These are phyloP conservation scores for Solanum hybrid DNA, from an alignment of 305 asterid genomes.

Conservation along the genomic window DNA sequence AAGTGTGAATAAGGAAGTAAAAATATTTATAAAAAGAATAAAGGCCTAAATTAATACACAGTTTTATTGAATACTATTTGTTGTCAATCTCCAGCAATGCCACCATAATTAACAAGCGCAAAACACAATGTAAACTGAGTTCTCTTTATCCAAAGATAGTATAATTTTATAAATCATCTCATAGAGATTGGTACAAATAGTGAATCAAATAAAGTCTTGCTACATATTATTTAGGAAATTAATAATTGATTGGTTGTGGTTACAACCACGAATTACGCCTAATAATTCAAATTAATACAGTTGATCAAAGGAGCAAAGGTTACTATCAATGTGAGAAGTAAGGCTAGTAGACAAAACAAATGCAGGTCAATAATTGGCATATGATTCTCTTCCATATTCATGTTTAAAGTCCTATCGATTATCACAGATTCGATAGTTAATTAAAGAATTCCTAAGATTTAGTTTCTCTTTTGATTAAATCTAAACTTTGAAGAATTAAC, in stretches of 20 bases:
- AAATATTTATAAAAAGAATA: too few relatives aligned
- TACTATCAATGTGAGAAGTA: neutral
- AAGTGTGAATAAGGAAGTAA: neutral
- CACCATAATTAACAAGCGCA: neutral
- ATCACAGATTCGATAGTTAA: neutral
- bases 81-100: neutral
- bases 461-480: neutral
- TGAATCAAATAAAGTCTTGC: neutral
- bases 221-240: neutral
- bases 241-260: neutral
- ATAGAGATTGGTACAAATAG: neutral
- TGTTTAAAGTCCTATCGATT: neutral
- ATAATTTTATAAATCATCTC: neutral
- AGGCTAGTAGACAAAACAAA: neutral
- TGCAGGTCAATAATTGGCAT: neutral
- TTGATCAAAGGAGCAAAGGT: neutral
- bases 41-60: neutral
- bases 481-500: neutral
- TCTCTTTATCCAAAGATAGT: neutral
- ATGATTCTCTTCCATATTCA: neutral
- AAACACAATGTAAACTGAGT: neutral
- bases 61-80: neutral
- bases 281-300: too few relatives aligned
- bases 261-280: neutral
- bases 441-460: neutral